These are phyloP conservation scores for Rachicladosporium sp. DNA, from an alignment of 2,329 filamentous ascomycete species.

Conservation along the genomic window DNA sequence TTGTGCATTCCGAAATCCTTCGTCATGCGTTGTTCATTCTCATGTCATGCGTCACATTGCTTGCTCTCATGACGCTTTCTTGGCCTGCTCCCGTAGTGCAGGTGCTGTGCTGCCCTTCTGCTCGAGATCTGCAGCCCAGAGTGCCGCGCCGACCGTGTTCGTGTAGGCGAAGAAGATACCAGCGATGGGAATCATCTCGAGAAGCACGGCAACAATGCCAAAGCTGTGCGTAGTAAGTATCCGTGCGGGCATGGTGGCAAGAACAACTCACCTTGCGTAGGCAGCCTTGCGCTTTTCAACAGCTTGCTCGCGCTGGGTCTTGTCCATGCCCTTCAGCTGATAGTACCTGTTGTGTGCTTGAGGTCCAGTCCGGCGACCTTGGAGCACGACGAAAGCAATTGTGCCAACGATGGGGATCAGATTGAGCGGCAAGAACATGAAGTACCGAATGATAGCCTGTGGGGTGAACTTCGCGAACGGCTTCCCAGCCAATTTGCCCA, in stretches of 20 bases:
- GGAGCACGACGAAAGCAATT: slow-evolving; percentile 62
- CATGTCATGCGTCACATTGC: too few relatives aligned
- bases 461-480: slow-evolving; percentile 43
- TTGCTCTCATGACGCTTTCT: neutral
- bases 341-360: slow-evolving; percentile 60
- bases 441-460: slow-evolving; percentile 56
- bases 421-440: slow-evolving; percentile 83
- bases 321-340: slow-evolving; percentile 74
- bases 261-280: slow-evolving; percentile 59
- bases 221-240: slow-evolving; percentile 23
- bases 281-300: slow-evolving; percentile 57
- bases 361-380: slow-evolving; percentile 44
- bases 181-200: slow-evolving; percentile 73
- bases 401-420: slow-evolving; percentile 85
- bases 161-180: slow-evolving; percentile 83
- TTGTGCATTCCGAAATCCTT: neutral
- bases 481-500: slow-evolving; percentile 45
- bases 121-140: slow-evolving; percentile 67
- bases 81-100: slow-evolving; percentile 20
- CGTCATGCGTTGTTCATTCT: neutral
- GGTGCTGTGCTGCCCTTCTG: slow-evolving; percentile 19
- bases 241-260: slow-evolving; percentile 1
- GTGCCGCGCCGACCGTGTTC: slow-evolving; percentile 78
- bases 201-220: slow-evolving; percentile 67
- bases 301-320: slow-evolving; percentile 53